Base-by-base conservation (phyloP, 1,284 basidiomycete species). In the Chalciporus sp. region DNA sequence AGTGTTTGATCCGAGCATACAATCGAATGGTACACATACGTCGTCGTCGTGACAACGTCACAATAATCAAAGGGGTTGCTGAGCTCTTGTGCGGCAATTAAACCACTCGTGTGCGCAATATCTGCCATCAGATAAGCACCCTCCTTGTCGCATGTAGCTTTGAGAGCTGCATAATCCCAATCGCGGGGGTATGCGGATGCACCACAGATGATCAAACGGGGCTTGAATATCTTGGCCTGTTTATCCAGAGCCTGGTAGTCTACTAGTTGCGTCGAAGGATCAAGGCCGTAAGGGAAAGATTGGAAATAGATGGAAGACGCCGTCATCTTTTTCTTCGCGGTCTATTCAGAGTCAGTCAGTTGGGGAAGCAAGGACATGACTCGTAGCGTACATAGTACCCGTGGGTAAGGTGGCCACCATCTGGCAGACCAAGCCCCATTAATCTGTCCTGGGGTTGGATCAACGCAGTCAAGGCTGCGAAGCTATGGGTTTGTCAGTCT, bases 301-400 rank as follows among this genome's bases (percentile, higher is more conserved):
- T 99, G 95, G 90, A 99, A 99, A 84, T 99, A 99, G 79, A 99
- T 98, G 17, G 96, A 98, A 40, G 96, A 99, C 26, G 97, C 95
- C 50, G 96, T 98, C 86, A 99, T 99, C 80, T 99, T 99, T 84
- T 98, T 97, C 80, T 98, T 98, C 60, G 95, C 95, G 59, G 95
- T 98, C 90, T 91, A 66, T 53, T 80, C 45, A 75, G 52, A 53
- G 43, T 37, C 39, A 27, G 31, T 53, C 3, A 56, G 37, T 51
- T 58, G 48, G 37, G 54, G 51, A 51, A 75, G 78, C 4, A 4
- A 9, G 20, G n/a, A 65, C 78, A 7, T 53, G 40, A n/a, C 53
- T 16, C 10, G 17, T 14, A 19, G 76, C 84, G 59, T 65, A 90
- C 89, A 77, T 98, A 98, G 82, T 97, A 97, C 39, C 95, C 95